Evolutionary conservation across 2,329 filamentous ascomycete genomes (phyloP), one percentile per base, ranked within the genome.

Genomic region (Delphinella strobiligena): DNA sequence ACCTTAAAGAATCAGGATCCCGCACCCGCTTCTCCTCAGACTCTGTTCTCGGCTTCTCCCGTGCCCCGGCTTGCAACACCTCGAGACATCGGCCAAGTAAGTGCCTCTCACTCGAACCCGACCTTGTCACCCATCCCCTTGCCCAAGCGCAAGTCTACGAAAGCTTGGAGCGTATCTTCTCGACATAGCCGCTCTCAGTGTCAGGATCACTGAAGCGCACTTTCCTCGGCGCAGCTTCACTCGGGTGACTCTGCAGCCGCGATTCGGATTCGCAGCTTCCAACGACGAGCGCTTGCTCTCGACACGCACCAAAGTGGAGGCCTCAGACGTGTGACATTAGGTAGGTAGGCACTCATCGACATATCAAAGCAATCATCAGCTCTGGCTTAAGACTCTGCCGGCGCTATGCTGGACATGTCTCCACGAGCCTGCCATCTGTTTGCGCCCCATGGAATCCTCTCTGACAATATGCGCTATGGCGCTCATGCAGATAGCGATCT

Each of bases 401-500:
- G 22, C 22, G 22, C 22, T 27, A 27, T 27, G 22, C 22, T 27
- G 22, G 22, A 27, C 22, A 12, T 12, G 12, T 12, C 22, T 27
- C 22, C 22, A 12, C 22, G 12, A 7, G 12, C 12, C 22, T 27
- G 22, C 12, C 22, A 7, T 27, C 22, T 30, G 27, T 30, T 12
- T 27, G 22, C 22, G 7, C 7, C 7, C 12, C 22, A 27, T 12
- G 12, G 37, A 47, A 35, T 27, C 8, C 14, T 39, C 34, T 32
- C 32, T 37, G 19, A 36, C 35, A 30, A 18, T 16, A 11, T 16
- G 11, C 27, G 14, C 16, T 18, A 29, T 37, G 16, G 17, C 24
- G 38, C 34, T 19, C 31, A 12, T 5, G 49, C 61, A 71, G 68
- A 61, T 60, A 60, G 65, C 61, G 61, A 66, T 61, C 66, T 74